phyloP scores from a whole-genome alignment of 345 rosid genomes.

The Firmiana major region DNA sequence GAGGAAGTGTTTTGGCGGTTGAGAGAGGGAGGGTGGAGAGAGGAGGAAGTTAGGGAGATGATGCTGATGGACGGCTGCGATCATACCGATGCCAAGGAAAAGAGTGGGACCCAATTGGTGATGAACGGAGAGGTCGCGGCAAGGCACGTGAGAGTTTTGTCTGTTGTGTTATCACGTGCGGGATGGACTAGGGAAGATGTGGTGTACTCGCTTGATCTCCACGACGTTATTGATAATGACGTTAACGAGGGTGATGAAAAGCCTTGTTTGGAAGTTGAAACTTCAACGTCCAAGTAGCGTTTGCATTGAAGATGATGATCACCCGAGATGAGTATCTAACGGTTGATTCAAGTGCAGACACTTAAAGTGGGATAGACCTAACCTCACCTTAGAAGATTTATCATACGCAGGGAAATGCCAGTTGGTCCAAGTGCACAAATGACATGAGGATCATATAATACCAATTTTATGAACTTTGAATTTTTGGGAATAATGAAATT shows the following conservation, averaged over 20 bases:
- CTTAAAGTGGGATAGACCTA: background rate
- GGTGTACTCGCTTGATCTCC: slow-evolving; percentile 44
- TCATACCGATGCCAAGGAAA: background rate
- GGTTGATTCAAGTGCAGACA: background rate
- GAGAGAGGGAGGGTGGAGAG: slow-evolving; percentile 78
- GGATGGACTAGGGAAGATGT: slow-evolving; percentile 65
- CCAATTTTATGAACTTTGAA: too few species aligned
- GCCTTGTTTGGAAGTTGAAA: background rate
- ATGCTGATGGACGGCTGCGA: slow-evolving; percentile 49
- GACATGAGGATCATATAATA: too few species aligned
- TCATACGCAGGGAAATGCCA: too few species aligned
- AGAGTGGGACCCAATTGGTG: background rate
- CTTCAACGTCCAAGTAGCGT: background rate
- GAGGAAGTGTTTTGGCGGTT: slow-evolving; percentile 67
- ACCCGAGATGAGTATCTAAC: background rate
- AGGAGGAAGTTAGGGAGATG: slow-evolving; percentile 79
- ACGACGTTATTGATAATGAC: background rate
- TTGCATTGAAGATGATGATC: background rate
- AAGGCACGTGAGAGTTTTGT: slow-evolving; percentile 25
- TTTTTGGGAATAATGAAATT: too few species aligned
- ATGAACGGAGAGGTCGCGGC: slow-evolving; percentile 15
- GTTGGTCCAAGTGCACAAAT: too few species aligned
- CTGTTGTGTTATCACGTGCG: slow-evolving; percentile 38
- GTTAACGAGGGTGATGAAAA: background rate
- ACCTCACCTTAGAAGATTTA: background rate